Evolutionary conservation across 169 alveolate species (phyloP), one percentile per base, ranked within the genome.

Genomic region (Eimeria brunetti): DNA sequence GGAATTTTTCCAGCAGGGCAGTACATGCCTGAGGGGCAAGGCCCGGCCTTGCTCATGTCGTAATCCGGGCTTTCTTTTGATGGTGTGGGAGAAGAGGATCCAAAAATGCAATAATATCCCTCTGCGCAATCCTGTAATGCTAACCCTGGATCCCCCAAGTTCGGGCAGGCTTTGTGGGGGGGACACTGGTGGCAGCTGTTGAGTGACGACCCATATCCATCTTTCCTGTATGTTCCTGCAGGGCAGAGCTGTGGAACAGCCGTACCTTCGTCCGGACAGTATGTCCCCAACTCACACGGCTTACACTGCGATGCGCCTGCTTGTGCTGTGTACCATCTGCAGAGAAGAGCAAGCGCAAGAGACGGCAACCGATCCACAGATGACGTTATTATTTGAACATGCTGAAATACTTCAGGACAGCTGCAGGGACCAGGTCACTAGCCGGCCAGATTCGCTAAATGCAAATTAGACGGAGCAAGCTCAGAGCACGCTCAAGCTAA

Each of bases 251-350:
- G 14, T 62, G 69, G 81, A 0, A 14, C 9, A 85, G 92, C n/a
- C 30, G 92, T 85, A 51, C 95, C 95, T 51, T 36, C 73, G 44
- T 62, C 53, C 16, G 69, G 88, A 49, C 96, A 92, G 93, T 92
- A 92, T 49, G 16, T 64, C 78, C 96, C 96, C 4, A 0, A 2
- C 0, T 12, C 27, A 44, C 96, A 92, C 30, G 88, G 67, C 0
- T 58, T 53, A 56, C 96, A 92, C 51, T 30, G 1, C 41, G 24
- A 2, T 33, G 7, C 8, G 38, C 81, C 81, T 22, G 60, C 18
- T n/a, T 27, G 0, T 27, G 8, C 27, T 51, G 92, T 38, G 22
- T 27, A 36, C 92, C 93, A 69, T 22, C 78, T 81, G 75, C 78
- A 22, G 30, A 12, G 41, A 18, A n/a, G 22, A 36, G 4, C 73